Evolutionary conservation across 768 basidiomycete species (phyloP), one percentile per base, ranked within the genome.

Genomic region (Boletus rubropictus): DNA sequence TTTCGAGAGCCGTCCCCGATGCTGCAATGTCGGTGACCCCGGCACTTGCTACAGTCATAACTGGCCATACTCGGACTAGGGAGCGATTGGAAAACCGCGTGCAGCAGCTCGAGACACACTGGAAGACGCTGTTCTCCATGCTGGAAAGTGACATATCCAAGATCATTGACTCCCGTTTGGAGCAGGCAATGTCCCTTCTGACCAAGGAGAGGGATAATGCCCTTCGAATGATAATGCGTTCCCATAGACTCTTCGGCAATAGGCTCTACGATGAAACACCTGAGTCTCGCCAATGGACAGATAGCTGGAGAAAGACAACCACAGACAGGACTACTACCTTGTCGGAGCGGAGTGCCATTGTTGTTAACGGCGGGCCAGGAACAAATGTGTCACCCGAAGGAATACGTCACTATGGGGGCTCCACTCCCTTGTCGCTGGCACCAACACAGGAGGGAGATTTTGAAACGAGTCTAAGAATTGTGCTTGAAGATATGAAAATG

Each of bases 401-500:
- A 40, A 32, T 35, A 17, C 57, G 46, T 43, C 57, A 38, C 40
- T 42, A 40, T 33, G 44, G 45, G 28, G 39, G 47, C 21, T 31
- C 52, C 21, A 32, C 47, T 27, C 48, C 61, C n/a, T 31, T 45
- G 27, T 40, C 53, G 24, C 34, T 50, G 10, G 52, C 46, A n/a
- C 49, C 53, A 15, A 49, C 54, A 15, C 55, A 52, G 22, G 57
- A 61, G 29, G 50, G 37, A 36, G 56, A 52, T 20, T 42, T 59
- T 20, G 60, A 58, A 40, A 50, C 48, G 42, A 64, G 54, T 25
- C 43, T 69, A 21, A 65, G 62, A 44, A 56, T 66, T 21, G 64
- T 72, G 51, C 67, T 79, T 25, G 66, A 61, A 43, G 66, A 71
- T 49, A 71, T 79, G 73, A 76, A 73, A 58, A 53, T 59, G 51